Evolutionary conservation across 2,329 filamentous ascomycete species (phyloP), one percentile per base, ranked within the genome.

Genomic region (Alternaria metachromatica): DNA sequence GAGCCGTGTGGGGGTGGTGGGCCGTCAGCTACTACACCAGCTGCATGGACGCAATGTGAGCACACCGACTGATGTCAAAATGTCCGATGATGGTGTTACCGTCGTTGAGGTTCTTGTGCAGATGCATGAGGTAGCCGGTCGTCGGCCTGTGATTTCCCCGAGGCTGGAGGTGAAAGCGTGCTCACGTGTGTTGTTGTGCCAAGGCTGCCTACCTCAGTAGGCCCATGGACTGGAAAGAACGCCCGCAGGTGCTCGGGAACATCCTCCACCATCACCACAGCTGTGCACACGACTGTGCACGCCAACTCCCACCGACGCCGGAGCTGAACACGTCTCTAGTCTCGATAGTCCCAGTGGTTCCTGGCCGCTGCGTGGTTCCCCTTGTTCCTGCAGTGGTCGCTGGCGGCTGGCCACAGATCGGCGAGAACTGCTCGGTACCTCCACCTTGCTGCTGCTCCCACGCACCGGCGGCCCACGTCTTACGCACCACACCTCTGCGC

Each of bases 351-450:
- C 21, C 56, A 25, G 56, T 23, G 33, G 56, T 58, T 58, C 45
- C 21, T 50, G 45, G 28, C 30, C n/a, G 44, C 49, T 59, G 55
- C 28, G 43, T 55, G 44, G 28, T 44, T 58, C 48, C 50, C 66
- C 57, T 60, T 51, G 64, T 64, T 62, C 60, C 64, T 72, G 69
- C 69, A 68, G 62, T 63, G 59, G 49, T 49, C 15, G 63, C 67
- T 63, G 57, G 45, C 37, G 10, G 63, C 68, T 59, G 60, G 65
- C 67, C 60, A 60, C 64, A 58, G 44, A 55, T 71, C 69, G 66
- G 64, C 62, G 51, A 55, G 49, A 60, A 57, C 64, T 53, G 53
- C 48, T 62, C 65, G 60, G 62, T 58, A 28, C 60, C 62, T 62
- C 67, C 68, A 69, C 62, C 49, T 60, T 50, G 46, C 59, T 62